phyloP scores from a whole-genome alignment of 768 basidiomycete genomes.

The Cubamyces lactineus region DNA sequence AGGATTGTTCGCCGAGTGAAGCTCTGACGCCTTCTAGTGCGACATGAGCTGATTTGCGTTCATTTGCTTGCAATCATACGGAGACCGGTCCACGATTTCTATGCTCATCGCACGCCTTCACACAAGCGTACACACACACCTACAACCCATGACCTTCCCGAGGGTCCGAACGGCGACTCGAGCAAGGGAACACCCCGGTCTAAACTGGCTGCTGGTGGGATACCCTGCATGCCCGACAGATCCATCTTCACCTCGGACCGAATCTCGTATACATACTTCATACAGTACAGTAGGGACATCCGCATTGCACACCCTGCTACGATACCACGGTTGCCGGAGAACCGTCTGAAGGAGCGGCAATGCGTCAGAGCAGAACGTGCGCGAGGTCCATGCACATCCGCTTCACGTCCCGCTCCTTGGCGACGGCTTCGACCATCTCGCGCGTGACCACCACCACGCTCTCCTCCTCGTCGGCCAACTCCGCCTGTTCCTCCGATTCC shows the following conservation, averaged over 20 bases:
- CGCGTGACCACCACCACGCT: slow-evolving; percentile 61
- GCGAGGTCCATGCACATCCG: slow-evolving; percentile 62
- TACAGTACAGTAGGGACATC: too few relatives aligned
- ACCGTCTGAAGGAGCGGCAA: too few relatives aligned
- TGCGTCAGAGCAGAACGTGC: slow-evolving; percentile 53
- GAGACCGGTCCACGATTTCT: slow-evolving; percentile 1
- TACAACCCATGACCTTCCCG: slow-evolving; percentile 17
- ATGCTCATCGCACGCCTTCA: slow-evolving; percentile 12
- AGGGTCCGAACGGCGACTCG: neutral
- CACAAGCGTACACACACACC: slow-evolving; percentile 21
- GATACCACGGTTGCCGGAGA: too few relatives aligned
- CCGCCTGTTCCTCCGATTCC: slow-evolving; percentile 33
- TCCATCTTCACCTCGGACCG: too few relatives aligned
- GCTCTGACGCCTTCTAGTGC: neutral
- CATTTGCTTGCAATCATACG: neutral
- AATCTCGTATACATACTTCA: too few relatives aligned
- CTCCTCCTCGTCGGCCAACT: slow-evolving; percentile 40
- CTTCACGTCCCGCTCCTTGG: slow-evolving; percentile 71
- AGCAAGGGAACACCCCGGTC: too few relatives aligned
- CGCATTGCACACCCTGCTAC: too few relatives aligned
- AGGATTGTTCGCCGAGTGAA: neutral
- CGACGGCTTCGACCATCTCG: slow-evolving; percentile 70
- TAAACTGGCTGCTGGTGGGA: too few relatives aligned
- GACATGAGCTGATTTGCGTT: neutral
- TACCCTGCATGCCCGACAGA: too few relatives aligned